These are phyloP conservation scores for Penicillium sp. DNA, from an alignment of 2,329 filamentous ascomycete species.

Conservation along the genomic window DNA sequence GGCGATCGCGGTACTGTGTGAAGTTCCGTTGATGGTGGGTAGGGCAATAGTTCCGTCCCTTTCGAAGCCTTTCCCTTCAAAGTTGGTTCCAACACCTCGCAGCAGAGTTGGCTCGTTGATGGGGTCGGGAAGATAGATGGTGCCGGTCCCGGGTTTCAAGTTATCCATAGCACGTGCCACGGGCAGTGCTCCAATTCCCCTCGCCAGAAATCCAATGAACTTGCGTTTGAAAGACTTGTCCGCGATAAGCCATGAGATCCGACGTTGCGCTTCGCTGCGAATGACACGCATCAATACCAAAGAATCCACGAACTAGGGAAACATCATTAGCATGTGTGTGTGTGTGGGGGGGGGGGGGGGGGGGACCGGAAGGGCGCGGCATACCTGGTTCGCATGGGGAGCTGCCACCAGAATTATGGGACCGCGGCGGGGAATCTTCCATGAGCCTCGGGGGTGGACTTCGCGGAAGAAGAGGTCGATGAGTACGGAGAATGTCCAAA, in stretches of 20 bases:
- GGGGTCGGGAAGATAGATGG: slow-evolving; percentile 85
- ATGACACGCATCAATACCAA: slow-evolving; percentile 89
- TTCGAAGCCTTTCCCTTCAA: slow-evolving; percentile 69
- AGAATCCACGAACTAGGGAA: slow-evolving; percentile 80
- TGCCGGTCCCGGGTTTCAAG: slow-evolving; percentile 74
- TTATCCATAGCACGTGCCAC: slow-evolving; percentile 88
- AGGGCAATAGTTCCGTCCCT: slow-evolving; percentile 81
- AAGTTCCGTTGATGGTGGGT: slow-evolving; percentile 75
- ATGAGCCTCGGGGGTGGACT: slow-evolving; percentile 89
- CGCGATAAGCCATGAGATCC: slow-evolving; percentile 88
- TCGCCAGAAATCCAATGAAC: slow-evolving; percentile 85
- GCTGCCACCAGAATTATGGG: slow-evolving; percentile 94
- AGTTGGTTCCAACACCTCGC: slow-evolving; percentile 76
- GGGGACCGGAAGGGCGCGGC: slow-evolving; percentile 23
- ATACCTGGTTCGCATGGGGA: slow-evolving; percentile 90
- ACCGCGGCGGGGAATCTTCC: slow-evolving; percentile 85
- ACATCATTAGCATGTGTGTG: slow-evolving; percentile 9
- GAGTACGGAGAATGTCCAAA: slow-evolving; percentile 61
- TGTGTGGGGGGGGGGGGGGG: too few species aligned
- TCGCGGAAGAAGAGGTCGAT: slow-evolving; percentile 98
- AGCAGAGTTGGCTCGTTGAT: slow-evolving; percentile 78
- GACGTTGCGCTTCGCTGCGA: slow-evolving; percentile 78
- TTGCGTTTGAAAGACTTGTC: slow-evolving; percentile 88
- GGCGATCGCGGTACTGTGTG: slow-evolving; percentile 78
- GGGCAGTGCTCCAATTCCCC: slow-evolving; percentile 84